Percentiles rank a stretch among this genome's conserved stretches.
These are phyloP conservation scores for Corrigiola litoralis DNA, from an alignment of 179 eudicot genomes.

Conservation along the genomic window DNA sequence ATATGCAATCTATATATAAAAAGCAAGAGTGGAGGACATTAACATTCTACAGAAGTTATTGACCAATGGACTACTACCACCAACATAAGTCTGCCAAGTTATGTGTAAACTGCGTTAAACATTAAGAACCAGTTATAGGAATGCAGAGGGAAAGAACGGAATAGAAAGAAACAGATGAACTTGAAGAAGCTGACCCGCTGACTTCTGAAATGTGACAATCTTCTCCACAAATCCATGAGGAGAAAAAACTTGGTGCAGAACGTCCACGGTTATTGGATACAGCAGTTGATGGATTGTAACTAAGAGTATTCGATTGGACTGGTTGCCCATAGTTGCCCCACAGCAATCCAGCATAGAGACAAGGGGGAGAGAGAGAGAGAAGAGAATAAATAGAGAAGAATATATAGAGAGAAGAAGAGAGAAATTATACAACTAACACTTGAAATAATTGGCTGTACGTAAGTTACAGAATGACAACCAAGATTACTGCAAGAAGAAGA, in stretches of 20 bases:
- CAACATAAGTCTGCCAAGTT: slow-evolving; percentile 6
- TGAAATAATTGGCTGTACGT: slow-evolving; percentile 1
- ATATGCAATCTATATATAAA: background rate
- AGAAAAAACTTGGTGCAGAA: slow-evolving; percentile 99
- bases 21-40: background rate
- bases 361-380: slow-evolving; percentile 38
- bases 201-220: slow-evolving; percentile 73
- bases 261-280: slow-evolving; percentile 96
- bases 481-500: background rate
- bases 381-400: slow-evolving; percentile 38
- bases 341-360: slow-evolving; percentile 43
- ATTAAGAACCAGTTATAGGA: slow-evolving; percentile 15
- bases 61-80: background rate
- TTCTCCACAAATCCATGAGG: slow-evolving; percentile 48
- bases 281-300: slow-evolving; percentile 92
- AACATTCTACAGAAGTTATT: background rate
- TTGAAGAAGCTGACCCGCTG: slow-evolving; percentile 87
- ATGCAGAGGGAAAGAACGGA: slow-evolving; percentile 19
- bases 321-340: slow-evolving; percentile 51
- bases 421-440: slow-evolving; percentile 13
- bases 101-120: background rate
- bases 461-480: slow-evolving; percentile 2
- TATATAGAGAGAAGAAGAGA: slow-evolving; percentile 44
- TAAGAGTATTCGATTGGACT: slow-evolving; percentile 98
- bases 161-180: slow-evolving; percentile 25